phyloP scores from a whole-genome alignment of 2,329 filamentous ascomycete species.

The Lachnellula hyalina region DNA sequence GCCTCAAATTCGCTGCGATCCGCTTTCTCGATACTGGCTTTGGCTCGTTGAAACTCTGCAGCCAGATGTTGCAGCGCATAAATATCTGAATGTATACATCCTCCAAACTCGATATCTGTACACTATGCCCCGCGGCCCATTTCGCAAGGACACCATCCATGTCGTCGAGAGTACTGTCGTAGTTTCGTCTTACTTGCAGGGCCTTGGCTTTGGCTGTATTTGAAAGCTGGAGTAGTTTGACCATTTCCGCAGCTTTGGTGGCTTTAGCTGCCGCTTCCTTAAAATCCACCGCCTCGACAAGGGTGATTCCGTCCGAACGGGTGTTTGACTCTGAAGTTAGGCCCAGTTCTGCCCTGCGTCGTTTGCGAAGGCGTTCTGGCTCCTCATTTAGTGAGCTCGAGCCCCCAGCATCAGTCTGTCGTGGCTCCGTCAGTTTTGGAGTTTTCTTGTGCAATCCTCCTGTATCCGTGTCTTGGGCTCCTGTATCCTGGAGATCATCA shows the following conservation, averaged over 20 bases:
- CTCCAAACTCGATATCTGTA: background rate
- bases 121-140: background rate
- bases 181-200: background rate
- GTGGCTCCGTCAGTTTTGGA: too few relatives aligned
- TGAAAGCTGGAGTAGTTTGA: background rate
- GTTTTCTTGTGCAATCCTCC: too few relatives aligned
- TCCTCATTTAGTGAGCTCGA: too few relatives aligned
- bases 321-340: too few relatives aligned
- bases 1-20: background rate
- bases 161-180: background rate
- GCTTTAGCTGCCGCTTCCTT: too few relatives aligned
- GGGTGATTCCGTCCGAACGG: too few relatives aligned
- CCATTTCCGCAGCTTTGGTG: background rate
- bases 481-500: too few relatives aligned
- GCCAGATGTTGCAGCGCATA: background rate
- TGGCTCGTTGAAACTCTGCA: background rate
- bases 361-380: too few relatives aligned
- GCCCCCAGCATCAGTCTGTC: too few relatives aligned
- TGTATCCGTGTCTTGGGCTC: too few relatives aligned
- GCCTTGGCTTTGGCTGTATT: background rate
- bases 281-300: too few relatives aligned
- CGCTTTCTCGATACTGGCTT: background rate
- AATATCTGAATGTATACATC: background rate
- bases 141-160: background rate
- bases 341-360: too few relatives aligned